Conservation (phyloP, 176 grass and related monocot genomes). For the Eragrostis curvula region DNA sequence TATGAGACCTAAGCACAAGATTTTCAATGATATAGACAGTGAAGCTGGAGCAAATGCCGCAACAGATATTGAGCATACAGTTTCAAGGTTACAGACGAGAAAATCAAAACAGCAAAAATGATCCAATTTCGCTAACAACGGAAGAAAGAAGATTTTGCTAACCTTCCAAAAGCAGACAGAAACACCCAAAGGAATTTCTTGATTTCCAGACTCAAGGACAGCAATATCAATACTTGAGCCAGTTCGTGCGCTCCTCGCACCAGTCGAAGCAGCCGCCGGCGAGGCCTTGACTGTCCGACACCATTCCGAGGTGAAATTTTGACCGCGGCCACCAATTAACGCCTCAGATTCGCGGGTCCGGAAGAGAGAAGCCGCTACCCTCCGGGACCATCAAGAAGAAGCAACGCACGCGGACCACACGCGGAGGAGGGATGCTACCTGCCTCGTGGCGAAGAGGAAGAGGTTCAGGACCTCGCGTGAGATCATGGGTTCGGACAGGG, state of each 20-base stretch:
- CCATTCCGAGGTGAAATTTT: not conserved
- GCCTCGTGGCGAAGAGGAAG: slow-evolving; percentile 15
- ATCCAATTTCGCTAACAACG: not conserved
- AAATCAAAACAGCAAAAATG: not conserved
- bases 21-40: not conserved
- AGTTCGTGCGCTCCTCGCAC: not conserved
- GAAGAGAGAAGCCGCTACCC: not conserved
- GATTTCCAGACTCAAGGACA: slow-evolving; percentile 6
- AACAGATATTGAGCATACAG: not conserved
- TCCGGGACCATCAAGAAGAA: slow-evolving; percentile 16
- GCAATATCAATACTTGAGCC: slow-evolving; percentile 18
- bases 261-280: slow-evolving; percentile 4
- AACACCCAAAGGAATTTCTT: not conserved
- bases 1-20: not conserved
- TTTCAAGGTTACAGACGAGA: not conserved
- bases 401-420: slow-evolving; percentile 17
- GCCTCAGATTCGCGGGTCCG: slow-evolving; percentile 15
- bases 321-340: not conserved
- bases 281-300: not conserved
- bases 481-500: slow-evolving; percentile 7
- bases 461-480: not conserved
- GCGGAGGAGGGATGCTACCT: slow-evolving; percentile 4
- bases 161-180: slow-evolving; percentile 8
- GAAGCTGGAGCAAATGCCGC: not conserved
- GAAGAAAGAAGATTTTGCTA: slow-evolving; percentile 2